Conservation (phyloP, 208 protist species). For the Leishmania gerbilli region DNA sequence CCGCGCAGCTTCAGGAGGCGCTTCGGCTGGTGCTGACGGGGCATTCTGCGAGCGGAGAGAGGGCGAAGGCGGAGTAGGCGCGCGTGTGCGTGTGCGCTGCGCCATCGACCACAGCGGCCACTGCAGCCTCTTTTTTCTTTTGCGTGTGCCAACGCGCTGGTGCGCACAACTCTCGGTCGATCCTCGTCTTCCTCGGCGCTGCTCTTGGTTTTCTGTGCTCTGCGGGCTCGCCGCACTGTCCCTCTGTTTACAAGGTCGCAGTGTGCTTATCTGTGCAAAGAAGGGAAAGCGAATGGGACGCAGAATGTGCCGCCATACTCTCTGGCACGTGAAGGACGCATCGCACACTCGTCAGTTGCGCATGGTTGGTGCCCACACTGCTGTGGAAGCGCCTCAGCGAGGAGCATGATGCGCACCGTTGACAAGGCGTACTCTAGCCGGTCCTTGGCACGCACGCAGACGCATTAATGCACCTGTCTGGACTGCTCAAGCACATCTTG, state of each 20-base stretch:
- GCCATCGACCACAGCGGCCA: neutral
- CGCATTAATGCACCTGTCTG: neutral
- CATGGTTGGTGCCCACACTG: too few relatives aligned
- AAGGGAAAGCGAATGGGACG: neutral
- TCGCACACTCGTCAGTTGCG: neutral
- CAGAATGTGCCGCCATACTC: neutral
- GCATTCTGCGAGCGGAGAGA: neutral
- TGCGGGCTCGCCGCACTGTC: neutral
- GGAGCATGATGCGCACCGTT: neutral
- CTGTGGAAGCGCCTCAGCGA: neutral
- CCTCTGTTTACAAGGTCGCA: neutral
- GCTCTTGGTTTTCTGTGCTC: neutral
- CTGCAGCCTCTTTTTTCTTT: neutral
- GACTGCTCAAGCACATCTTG: neutral
- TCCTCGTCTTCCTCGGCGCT: neutral
- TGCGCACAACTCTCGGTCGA: neutral
- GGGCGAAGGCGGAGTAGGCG: neutral
- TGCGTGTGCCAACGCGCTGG: neutral
- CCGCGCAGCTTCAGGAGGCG: conserved; percentile 31
- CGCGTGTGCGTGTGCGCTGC: neutral
- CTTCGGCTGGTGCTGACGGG: conserved; percentile 32
- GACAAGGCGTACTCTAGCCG: neutral
- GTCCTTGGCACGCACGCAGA: neutral
- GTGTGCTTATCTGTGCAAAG: neutral
- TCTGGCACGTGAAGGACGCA: neutral